phyloP scores from a whole-genome alignment of 306 rosid genomes.

The Pueraria montana region DNA sequence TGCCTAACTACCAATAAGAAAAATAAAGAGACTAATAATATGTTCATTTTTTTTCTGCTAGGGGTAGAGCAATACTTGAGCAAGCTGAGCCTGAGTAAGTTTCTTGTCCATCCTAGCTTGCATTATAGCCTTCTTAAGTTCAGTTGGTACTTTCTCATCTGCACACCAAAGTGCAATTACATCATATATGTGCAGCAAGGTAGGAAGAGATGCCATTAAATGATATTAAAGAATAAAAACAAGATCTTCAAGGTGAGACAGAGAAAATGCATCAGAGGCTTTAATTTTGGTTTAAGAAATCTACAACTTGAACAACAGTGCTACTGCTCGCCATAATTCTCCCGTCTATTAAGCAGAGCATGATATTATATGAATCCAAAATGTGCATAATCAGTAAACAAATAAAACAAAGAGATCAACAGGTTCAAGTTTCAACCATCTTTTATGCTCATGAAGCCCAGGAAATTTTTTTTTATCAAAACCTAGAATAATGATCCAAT shows the following conservation, averaged over 20 bases:
- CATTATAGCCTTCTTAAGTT: constrained; percentile 57
- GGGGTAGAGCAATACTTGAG: constrained; percentile 38
- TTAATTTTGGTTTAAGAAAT: constrained; percentile 2
- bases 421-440: constrained; percentile 18
- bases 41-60: neutral
- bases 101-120: constrained; percentile 56
- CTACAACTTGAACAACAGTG: constrained; percentile 2
- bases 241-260: neutral
- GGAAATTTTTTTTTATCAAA: neutral
- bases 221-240: neutral
- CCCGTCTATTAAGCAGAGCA: neutral
- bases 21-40: constrained; percentile 15
- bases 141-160: constrained; percentile 60
- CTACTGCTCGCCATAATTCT: neutral
- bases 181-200: neutral
- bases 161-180: constrained; percentile 36
- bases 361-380: neutral
- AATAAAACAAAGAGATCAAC: neutral
- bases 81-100: constrained; percentile 55
- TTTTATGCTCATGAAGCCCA: constrained; percentile 14
- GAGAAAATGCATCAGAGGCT: neutral
- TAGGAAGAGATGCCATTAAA: constrained; percentile 2
- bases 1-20: neutral
- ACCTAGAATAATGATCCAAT: constrained; percentile 7
- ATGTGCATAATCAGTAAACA: neutral